Evolutionary conservation across 305 asterid genomes (phyloP).

Genomic region (Plantago lanceolata): DNA sequence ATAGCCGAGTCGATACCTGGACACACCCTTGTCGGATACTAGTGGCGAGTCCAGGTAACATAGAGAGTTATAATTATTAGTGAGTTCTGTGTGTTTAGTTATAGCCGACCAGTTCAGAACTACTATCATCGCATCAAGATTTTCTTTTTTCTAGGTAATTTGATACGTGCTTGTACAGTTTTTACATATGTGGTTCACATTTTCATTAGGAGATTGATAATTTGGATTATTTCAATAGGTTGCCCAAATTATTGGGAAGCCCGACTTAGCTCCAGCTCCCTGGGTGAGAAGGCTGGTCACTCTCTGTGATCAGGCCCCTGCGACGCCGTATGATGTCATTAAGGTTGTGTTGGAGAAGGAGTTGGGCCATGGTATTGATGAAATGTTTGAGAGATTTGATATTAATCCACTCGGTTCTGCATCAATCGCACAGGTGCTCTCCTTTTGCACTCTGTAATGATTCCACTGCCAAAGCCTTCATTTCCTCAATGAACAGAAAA

Average conservation of each 20-base stretch:
- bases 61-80: not conserved
- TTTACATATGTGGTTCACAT: not conserved
- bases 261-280: slow-evolving; percentile 93
- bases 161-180: not conserved
- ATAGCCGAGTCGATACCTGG: too few relatives aligned
- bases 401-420: slow-evolving; percentile 90
- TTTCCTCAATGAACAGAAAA: not conserved
- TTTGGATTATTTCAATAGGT: slow-evolving; percentile 35
- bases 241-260: slow-evolving; percentile 91
- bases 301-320: slow-evolving; percentile 93
- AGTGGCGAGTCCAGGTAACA: too few relatives aligned
- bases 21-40: too few relatives aligned
- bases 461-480: not conserved
- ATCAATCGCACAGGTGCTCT: slow-evolving; percentile 88
- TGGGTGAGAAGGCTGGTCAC: slow-evolving; percentile 95
- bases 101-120: too few relatives aligned
- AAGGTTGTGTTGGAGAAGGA: slow-evolving; percentile 79
- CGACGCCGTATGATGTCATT: slow-evolving; percentile 58
- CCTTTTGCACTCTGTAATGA: slow-evolving; percentile 14
- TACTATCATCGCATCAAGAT: not conserved
- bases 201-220: slow-evolving; percentile 2
- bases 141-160: not conserved
- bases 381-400: slow-evolving; percentile 74
- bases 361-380: slow-evolving; percentile 63
- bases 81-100: not conserved